These are phyloP conservation scores for Fusarium poae DNA, from an alignment of 2,329 filamentous ascomycete species.

Conservation along the genomic window DNA sequence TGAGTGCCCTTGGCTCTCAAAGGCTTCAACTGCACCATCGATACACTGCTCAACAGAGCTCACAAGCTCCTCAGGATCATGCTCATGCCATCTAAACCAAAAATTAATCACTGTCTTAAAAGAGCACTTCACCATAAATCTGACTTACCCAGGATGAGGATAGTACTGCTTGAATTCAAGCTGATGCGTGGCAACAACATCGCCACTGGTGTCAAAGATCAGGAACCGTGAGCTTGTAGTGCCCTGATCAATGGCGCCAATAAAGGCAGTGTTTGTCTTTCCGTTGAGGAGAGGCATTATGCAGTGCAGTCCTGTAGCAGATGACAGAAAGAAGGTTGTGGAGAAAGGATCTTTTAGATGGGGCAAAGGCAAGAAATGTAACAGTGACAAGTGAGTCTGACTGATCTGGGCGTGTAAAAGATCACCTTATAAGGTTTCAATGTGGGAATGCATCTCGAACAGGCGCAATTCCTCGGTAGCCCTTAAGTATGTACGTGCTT, in stretches of 20 bases:
- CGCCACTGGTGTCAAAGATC: constrained; percentile 78
- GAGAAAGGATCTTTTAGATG: constrained; percentile 20
- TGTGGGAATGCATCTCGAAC: constrained; percentile 24
- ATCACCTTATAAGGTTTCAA: constrained; percentile 7
- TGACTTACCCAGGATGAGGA: constrained; percentile 76
- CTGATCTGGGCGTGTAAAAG: constrained; percentile 2
- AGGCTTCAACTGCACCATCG: constrained; percentile 76
- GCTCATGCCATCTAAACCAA: constrained; percentile 80
- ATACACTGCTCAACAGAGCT: constrained; percentile 81
- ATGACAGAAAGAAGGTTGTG: constrained; percentile 18
- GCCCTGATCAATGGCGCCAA: constrained; percentile 84
- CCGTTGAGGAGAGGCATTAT: constrained; percentile 52
- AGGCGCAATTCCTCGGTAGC: constrained; percentile 19
- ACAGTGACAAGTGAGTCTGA: constrained; percentile 24
- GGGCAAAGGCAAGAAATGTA: constrained; percentile 21
- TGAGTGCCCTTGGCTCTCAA: constrained; percentile 75
- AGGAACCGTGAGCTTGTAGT: constrained; percentile 84
- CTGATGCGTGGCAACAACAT: constrained; percentile 79
- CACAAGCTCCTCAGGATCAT: constrained; percentile 81
- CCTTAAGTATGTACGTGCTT: constrained; percentile 36
- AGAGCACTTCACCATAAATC: no score
- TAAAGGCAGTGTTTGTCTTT: constrained; percentile 60
- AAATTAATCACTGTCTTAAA: background rate
- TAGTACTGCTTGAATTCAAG: constrained; percentile 82
- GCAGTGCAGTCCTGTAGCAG: constrained; percentile 4